A percentile compares a stretch with the other conserved stretches of the same genome.
These are phyloP conservation scores for Brassica juncea DNA, from an alignment of 345 rosid genomes.

Conservation along the genomic window DNA sequence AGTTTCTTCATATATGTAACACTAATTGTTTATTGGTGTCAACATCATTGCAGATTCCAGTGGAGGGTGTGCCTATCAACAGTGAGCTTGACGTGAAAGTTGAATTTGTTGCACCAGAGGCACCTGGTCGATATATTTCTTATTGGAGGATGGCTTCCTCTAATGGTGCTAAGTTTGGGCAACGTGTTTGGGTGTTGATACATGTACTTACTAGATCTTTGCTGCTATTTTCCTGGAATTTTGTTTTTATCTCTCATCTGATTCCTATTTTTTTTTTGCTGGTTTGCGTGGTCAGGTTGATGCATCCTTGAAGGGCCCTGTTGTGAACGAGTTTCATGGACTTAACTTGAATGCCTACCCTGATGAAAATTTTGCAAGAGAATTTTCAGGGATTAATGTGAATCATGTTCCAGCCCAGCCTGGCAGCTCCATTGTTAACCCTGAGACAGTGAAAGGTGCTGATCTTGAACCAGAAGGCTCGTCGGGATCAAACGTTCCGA, in stretches of 20 bases:
- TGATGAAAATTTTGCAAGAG: conserved; percentile 36
- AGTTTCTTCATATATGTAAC: neutral
- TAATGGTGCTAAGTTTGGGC: conserved; percentile 76
- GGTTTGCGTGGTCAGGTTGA: conserved; percentile 54
- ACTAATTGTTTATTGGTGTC: conserved; percentile 12
- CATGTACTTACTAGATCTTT: conserved; percentile 49
- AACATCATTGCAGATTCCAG: conserved; percentile 57
- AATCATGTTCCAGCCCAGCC: conserved; percentile 24
- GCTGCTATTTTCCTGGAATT: conserved; percentile 4
- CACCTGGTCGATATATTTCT: conserved; percentile 80
- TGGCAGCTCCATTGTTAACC: conserved; percentile 24
- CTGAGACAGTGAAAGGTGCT: conserved; percentile 10
- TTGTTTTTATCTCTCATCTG: neutral
- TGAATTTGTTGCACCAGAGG: conserved; percentile 72
- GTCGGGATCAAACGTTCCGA: conserved; percentile 43
- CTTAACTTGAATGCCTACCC: conserved; percentile 74
- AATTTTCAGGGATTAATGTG: conserved; percentile 27
- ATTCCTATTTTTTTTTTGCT: neutral
- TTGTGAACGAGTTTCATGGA: conserved; percentile 42
- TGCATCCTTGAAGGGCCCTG: conserved; percentile 46
- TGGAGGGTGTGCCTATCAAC: conserved; percentile 60
- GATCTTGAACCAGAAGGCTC: conserved; percentile 36
- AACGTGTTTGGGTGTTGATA: conserved; percentile 90
- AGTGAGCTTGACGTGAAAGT: conserved; percentile 72
- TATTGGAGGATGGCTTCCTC: conserved; percentile 88